These are phyloP conservation scores for Nicotiana knightiana DNA, from an alignment of 257 asterid genomes.

Conservation along the genomic window DNA sequence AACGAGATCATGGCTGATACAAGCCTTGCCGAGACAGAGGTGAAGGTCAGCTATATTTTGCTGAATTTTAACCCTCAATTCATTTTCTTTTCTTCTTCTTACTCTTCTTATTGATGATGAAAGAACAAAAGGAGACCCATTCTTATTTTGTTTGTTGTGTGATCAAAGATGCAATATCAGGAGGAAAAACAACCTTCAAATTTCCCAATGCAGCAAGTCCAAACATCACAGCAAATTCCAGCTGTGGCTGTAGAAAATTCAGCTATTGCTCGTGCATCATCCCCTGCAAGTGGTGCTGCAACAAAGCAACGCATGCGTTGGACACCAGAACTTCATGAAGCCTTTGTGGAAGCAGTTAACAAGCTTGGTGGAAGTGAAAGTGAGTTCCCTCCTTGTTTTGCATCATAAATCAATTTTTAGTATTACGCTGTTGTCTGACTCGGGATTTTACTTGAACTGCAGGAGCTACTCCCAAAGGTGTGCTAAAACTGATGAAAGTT, in stretches of 20 bases:
- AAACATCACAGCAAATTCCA: constrained; percentile 35
- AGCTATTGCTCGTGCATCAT: constrained; percentile 36
- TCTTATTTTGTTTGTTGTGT: neutral
- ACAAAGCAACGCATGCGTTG: constrained; percentile 90
- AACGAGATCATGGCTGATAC: constrained; percentile 56
- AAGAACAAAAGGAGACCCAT: neutral
- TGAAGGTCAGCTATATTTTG: constrained; percentile 26
- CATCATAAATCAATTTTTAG: neutral
- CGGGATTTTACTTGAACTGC: constrained; percentile 10
- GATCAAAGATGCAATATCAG: constrained; percentile 29
- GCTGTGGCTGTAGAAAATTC: constrained; percentile 47
- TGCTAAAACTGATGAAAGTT: constrained; percentile 73
- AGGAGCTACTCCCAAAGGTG: constrained; percentile 97
- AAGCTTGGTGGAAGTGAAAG: constrained; percentile 97
- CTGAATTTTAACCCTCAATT: neutral
- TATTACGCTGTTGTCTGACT: neutral
- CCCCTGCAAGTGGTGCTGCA: constrained; percentile 61
- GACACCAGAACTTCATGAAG: constrained; percentile 89
- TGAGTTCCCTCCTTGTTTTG: constrained; percentile 24
- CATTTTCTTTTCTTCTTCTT: neutral
- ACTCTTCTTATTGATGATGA: neutral
- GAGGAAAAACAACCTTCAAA: constrained; percentile 33
- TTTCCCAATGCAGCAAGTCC: constrained; percentile 42
- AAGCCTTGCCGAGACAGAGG: constrained; percentile 33
- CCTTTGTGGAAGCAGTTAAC: constrained; percentile 79